These are phyloP conservation scores for Chlamydomonas sphaeroides DNA, from an alignment of 139 green algal species.

Conservation along the genomic window DNA sequence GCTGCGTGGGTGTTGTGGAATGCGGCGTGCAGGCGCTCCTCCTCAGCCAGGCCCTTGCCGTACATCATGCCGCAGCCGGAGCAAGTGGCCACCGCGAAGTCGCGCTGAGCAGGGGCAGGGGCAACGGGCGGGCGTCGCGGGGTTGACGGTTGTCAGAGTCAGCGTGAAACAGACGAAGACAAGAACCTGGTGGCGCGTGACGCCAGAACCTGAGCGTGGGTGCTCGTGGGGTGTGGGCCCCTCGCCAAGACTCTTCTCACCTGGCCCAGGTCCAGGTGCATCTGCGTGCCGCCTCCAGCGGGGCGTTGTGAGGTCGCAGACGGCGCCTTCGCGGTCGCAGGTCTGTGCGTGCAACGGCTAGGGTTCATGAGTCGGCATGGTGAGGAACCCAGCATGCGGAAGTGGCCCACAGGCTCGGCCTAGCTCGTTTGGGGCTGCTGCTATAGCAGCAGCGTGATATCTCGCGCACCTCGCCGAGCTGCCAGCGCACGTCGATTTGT, in stretches of 20 bases:
- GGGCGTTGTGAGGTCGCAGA: neutral
- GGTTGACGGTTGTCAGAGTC: no score
- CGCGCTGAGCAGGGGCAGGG: neutral
- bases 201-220: neutral
- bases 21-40: conserved; percentile 28
- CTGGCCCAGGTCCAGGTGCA: conserved; percentile 35
- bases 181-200: no score
- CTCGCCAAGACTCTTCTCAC: neutral
- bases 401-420: no score
- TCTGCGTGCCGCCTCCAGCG: neutral
- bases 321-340: neutral
- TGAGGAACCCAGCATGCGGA: no score
- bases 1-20: conserved; percentile 21
- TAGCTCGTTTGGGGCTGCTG: no score
- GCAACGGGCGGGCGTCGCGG: no score
- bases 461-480: neutral
- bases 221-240: no score
- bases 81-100: conserved; percentile 32
- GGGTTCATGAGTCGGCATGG: neutral
- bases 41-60: conserved; percentile 23
- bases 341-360: neutral
- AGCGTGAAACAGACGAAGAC: no score
- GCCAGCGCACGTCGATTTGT: no score
- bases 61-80: conserved; percentile 47
- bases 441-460: no score